Percentiles rank a stretch among this genome's conserved stretches.
Evolutionary conservation across 768 basidiomycete genomes (phyloP).

Genomic region (Leccinum incarnatum): DNA sequence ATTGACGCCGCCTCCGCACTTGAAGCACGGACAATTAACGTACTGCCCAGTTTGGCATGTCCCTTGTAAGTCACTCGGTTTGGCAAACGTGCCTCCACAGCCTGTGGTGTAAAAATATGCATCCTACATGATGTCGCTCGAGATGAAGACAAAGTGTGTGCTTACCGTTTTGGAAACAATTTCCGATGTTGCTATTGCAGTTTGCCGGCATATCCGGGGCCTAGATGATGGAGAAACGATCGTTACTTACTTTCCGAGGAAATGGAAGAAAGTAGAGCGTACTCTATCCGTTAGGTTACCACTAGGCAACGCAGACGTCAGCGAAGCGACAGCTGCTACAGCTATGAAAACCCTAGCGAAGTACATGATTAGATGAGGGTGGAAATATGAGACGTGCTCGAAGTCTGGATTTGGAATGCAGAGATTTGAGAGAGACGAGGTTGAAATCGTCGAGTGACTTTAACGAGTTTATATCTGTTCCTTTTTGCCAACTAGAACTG

Average conservation of each 20-base stretch:
- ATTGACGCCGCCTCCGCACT: background rate
- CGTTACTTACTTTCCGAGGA: background rate
- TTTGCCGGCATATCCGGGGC: background rate
- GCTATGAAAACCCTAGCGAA: background rate
- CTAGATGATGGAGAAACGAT: background rate
- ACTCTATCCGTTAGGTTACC: background rate
- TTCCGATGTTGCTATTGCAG: background rate
- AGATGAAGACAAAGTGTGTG: background rate
- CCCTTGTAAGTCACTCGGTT: background rate
- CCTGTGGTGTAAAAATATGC: background rate
- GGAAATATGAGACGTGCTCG: background rate
- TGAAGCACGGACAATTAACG: background rate
- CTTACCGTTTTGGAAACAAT: background rate
- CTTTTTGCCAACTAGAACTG: background rate
- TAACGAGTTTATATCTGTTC: background rate
- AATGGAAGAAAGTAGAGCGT: background rate
- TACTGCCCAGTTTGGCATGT: background rate
- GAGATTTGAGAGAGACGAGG: background rate
- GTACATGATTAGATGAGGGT: background rate
- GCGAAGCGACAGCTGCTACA: background rate
- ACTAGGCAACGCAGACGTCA: background rate
- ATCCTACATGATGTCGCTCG: background rate
- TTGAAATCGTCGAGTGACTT: background rate
- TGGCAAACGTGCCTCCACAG: background rate
- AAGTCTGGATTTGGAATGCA: background rate